Percentiles rank a stretch among this genome's conserved stretches.
Evolutionary conservation across 768 basidiomycete species (phyloP).

Genomic region (Cyathus striatus): DNA sequence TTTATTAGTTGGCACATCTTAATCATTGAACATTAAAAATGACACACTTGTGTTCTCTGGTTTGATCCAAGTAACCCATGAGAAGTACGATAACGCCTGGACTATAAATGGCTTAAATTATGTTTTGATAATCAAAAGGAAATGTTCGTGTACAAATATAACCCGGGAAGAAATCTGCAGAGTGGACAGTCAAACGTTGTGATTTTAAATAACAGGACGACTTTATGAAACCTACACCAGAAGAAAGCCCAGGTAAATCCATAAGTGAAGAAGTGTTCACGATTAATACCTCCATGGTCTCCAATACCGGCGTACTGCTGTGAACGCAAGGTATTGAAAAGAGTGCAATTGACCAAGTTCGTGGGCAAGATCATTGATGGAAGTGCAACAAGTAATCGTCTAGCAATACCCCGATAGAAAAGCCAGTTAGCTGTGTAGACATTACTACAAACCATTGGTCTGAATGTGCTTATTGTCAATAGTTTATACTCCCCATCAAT

Average conservation of each 20-base stretch:
- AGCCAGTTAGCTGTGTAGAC: constrained; percentile 66
- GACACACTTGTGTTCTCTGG: constrained; percentile 40
- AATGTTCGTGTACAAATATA: constrained; percentile 29
- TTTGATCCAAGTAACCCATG: constrained; percentile 54
- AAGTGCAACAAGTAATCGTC: constrained; percentile 70
- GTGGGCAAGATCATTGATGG: constrained; percentile 64
- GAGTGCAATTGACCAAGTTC: constrained; percentile 64
- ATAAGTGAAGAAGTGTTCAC: constrained; percentile 68
- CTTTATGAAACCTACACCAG: constrained; percentile 44
- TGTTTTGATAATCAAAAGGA: not conserved
- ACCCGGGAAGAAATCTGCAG: constrained; percentile 31
- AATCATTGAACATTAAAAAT: not conserved
- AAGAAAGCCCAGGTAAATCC: constrained; percentile 48
- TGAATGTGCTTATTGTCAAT: constrained; percentile 9
- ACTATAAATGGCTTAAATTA: constrained; percentile 13
- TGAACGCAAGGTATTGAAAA: constrained; percentile 75
- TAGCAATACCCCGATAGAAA: constrained; percentile 71
- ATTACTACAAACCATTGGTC: constrained; percentile 74
- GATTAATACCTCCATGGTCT: constrained; percentile 50
- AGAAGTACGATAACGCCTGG: constrained; percentile 51
- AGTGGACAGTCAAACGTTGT: constrained; percentile 24
- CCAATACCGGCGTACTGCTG: constrained; percentile 61
- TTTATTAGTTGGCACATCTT: constrained; percentile 1
- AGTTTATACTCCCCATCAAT: not conserved
- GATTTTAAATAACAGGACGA: constrained; percentile 9